phyloP scores from a whole-genome alignment of 2,329 filamentous ascomycete species.

The Zymoseptoria passerinii region DNA sequence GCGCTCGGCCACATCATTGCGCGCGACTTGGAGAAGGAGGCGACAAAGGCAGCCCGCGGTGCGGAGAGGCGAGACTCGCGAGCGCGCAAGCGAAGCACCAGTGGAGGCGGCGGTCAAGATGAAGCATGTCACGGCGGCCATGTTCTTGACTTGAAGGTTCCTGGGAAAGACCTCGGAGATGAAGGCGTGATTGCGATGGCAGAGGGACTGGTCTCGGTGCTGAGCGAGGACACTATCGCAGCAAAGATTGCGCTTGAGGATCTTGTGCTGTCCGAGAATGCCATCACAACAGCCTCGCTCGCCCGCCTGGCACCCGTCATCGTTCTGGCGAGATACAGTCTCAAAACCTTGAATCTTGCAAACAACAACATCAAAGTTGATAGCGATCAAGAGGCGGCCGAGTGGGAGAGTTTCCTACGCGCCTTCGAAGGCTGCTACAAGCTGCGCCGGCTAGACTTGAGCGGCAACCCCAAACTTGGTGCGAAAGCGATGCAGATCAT shows the following conservation, averaged over 20 bases:
- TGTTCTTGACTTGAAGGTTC: slow-evolving; percentile 38
- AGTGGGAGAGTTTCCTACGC: slow-evolving; percentile 39
- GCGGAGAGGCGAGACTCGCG: slow-evolving; percentile 19
- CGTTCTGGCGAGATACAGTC: slow-evolving; percentile 33
- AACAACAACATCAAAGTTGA: slow-evolving; percentile 37
- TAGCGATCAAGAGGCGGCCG: slow-evolving; percentile 29
- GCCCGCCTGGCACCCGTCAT: slow-evolving; percentile 36
- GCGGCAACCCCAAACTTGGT: slow-evolving; percentile 36
- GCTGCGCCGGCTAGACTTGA: slow-evolving; percentile 39
- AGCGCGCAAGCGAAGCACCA: slow-evolving; percentile 24
- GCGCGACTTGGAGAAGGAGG: slow-evolving; percentile 35
- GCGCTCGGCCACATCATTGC: slow-evolving; percentile 40
- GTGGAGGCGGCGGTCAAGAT: slow-evolving; percentile 11
- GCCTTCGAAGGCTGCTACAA: slow-evolving; percentile 37
- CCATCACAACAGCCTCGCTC: slow-evolving; percentile 36
- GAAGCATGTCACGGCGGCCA: slow-evolving; percentile 7
- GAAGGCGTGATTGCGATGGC: slow-evolving; percentile 37
- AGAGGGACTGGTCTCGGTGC: slow-evolving; percentile 35
- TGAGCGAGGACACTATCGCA: slow-evolving; percentile 27
- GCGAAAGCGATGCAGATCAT: slow-evolving; percentile 39
- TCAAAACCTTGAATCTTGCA: slow-evolving; percentile 41
- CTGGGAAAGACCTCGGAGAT: slow-evolving; percentile 39
- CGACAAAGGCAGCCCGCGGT: slow-evolving; percentile 26
- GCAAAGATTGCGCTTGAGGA: slow-evolving; percentile 36
- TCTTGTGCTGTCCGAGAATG: slow-evolving; percentile 39